phyloP scores from a whole-genome alignment of 495 filamentous ascomycete genomes.

The Neohortaea acidophila region DNA sequence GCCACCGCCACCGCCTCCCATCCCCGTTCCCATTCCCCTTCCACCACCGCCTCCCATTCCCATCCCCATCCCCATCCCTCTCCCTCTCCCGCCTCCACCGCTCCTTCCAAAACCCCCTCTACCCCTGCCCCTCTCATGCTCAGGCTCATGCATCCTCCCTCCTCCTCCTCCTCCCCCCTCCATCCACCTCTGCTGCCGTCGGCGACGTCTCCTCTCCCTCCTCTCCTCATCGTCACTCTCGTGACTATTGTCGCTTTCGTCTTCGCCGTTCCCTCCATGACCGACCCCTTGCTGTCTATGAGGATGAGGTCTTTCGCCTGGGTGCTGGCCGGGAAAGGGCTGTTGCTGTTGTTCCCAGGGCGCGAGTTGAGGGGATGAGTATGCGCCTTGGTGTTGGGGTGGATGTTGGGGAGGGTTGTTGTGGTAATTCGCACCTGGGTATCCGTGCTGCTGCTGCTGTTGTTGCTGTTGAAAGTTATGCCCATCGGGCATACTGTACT shows the following conservation, averaged over 20 bases:
- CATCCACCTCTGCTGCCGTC: conserved; percentile 17
- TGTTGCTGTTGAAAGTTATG: conserved; percentile 35
- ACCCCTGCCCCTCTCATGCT: conserved; percentile 1
- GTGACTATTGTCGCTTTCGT: conserved; percentile 18
- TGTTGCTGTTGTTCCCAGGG: conserved; percentile 16
- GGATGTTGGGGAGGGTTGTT: too few relatives aligned
- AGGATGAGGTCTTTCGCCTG: too few relatives aligned
- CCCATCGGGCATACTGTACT: conserved; percentile 21
- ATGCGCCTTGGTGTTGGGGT: too few relatives aligned
- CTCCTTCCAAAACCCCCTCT: conserved; percentile 2
- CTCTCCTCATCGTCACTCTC: conserved; percentile 19
- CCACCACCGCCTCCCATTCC: background rate
- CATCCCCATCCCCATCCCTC: conserved; percentile 1
- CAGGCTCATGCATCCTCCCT: conserved; percentile 4
- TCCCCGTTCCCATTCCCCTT: background rate
- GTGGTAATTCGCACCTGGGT: too few relatives aligned
- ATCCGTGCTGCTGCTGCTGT: conserved; percentile 23
- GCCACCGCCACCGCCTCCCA: background rate
- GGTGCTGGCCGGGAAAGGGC: conserved; percentile 20
- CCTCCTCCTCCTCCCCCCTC: conserved; percentile 8
- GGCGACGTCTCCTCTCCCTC: conserved; percentile 12
- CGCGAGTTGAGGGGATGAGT: too few relatives aligned
- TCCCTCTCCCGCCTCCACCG: background rate
- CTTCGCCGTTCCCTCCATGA: conserved; percentile 16
- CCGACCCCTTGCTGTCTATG: too few relatives aligned